Conservation (phyloP, 192 early-diverging fungal genomes). For the Haplosporangium gracile region DNA sequence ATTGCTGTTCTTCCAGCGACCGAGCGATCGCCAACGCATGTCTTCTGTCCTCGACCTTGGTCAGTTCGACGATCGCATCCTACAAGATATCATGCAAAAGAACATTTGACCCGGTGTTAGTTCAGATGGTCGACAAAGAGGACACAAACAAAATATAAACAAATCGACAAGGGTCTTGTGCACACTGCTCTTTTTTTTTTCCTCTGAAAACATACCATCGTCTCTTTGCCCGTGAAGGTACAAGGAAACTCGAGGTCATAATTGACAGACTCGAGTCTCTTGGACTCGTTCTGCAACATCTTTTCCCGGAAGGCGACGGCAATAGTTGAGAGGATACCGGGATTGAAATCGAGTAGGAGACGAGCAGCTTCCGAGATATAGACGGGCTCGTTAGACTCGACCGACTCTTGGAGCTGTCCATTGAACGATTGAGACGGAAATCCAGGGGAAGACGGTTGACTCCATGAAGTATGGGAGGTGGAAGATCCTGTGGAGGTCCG, state of each 20-base stretch:
- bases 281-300: conserved; percentile 50
- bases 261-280: conserved; percentile 54
- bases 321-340: conserved; percentile 46
- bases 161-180: not conserved
- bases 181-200: not conserved
- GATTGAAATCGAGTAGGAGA: conserved; percentile 38
- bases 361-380: conserved; percentile 36
- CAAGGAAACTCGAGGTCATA: conserved; percentile 78
- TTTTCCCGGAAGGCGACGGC: conserved; percentile 51
- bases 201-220: conserved; percentile 65
- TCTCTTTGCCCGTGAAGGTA: conserved; percentile 84
- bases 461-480: conserved; percentile 50
- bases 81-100: conserved; percentile 22
- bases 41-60: conserved; percentile 78
- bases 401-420: conserved; percentile 3
- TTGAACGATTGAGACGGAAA: conserved; percentile 33
- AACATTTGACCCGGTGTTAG: not conserved
- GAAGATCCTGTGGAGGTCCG: conserved; percentile 52
- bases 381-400: not conserved
- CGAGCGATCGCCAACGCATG: conserved; percentile 81
- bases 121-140: not conserved
- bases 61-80: conserved; percentile 73
- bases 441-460: conserved; percentile 50
- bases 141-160: not conserved
- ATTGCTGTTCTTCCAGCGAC: conserved; percentile 78